Evolutionary conservation across 768 basidiomycete species (phyloP), one percentile per base, ranked within the genome.

Genomic region (Amanita jacksonii): DNA sequence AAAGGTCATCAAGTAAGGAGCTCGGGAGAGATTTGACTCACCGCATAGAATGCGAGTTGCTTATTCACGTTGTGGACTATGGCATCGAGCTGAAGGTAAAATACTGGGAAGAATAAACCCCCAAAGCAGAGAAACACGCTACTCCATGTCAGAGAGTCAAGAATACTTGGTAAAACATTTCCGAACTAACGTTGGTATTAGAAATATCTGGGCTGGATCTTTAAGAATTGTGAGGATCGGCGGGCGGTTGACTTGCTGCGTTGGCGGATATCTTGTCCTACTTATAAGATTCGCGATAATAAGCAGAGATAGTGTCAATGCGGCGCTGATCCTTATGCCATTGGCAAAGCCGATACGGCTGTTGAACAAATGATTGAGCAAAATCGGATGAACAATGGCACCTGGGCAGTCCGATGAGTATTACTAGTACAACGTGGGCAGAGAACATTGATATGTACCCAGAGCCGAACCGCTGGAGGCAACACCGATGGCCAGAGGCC

Each of bases 381-480:
- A 67, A 51, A 79, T 75, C 0, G 76, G 75, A 45, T 77, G 75
- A 3, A 78, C 42, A 16, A 74, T 63, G 18, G 74, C 72, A 5
- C 79, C 77, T 61, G 38, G n/a, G 1, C 41, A 27, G 13, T 12
- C 27, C 27, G 27, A 18, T 15, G 15, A 18, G 22, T 8, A 12
- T 43, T 22, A 45, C 24, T 8, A 9, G 18, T 20, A 13, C 15
- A 9, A 13, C 34, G 15, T 9, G 15, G 9, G 15, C 38, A 25
- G 16, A 36, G 35, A 15, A 23, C 22, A 47, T 5, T 20, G 16
- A 9, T 22, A 45, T 48, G 24, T 41, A 62, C 62, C 62, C 27
- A 63, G 50, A 7, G 62, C 59, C 31, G 62, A 52, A 9, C 62
- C 63, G 3, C 61, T 53, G 9, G 57, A 52, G 5, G 62, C 73